Conservation (phyloP, 345 rosid genomes). For the Moricandia moricandioides region DNA sequence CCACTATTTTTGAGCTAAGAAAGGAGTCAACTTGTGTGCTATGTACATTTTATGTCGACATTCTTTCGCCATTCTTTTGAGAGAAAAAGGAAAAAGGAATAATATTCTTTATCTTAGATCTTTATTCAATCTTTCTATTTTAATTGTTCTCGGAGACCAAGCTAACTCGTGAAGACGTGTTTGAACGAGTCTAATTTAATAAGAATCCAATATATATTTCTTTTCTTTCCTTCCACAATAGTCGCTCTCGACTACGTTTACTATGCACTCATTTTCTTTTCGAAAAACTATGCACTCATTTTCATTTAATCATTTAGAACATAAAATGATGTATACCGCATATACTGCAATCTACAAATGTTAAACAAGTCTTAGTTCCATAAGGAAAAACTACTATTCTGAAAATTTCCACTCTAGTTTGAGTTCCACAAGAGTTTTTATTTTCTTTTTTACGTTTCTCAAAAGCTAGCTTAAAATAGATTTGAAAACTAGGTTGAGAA, state of each 20-base stretch:
- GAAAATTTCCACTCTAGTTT: neutral
- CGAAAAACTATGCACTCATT: neutral
- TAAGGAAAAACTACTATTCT: too few relatives aligned
- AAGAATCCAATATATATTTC: neutral
- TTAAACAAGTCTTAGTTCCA: neutral
- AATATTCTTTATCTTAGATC: conserved; percentile 15
- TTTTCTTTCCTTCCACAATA: neutral
- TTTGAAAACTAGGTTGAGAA: neutral
- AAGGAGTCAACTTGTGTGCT: conserved; percentile 20
- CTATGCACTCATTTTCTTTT: neutral
- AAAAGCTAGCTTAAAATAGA: neutral
- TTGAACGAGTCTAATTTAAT: conserved; percentile 1
- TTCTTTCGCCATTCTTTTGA: conserved; percentile 26
- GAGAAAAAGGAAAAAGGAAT: neutral
- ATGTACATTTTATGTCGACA: conserved; percentile 40
- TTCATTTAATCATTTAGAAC: neutral
- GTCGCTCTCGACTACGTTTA: conserved; percentile 33
- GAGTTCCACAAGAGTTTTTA: neutral
- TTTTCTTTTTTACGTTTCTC: too few relatives aligned
- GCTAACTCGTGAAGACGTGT: conserved; percentile 26
- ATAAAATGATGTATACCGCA: neutral
- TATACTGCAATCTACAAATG: neutral
- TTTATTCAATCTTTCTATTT: neutral
- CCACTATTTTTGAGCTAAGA: conserved; percentile 16
- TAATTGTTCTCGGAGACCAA: neutral